Evolutionary conservation across 768 basidiomycete genomes (phyloP), one percentile per base, ranked within the genome.

Genomic region (Phaffia tasmanica): DNA sequence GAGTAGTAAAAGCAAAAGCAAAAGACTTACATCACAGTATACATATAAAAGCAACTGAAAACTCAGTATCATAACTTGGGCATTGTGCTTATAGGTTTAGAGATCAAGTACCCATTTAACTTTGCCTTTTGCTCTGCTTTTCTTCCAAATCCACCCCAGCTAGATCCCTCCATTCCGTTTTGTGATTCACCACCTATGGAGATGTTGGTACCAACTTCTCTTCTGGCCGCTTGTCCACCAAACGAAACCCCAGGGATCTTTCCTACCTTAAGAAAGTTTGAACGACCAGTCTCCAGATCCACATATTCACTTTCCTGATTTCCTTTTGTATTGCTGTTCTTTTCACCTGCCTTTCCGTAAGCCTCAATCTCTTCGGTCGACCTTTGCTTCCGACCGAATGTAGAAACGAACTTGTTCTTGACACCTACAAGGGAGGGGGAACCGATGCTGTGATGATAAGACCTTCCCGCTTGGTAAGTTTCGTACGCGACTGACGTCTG

Each of bases 31-130:
- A 42, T 4, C 11, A 42, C 35, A 42, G 11, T 5, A 11, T 42
- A 5, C 4, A 42, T 42, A 42, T 11, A 42, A 42, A 4, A 42
- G 11, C 35, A 11, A 42, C 35, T 11, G 35, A 5, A 11, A 42
- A 4, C 48, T n/a, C 30, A 19, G 51, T 48, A 16, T 15, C 46
- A 67, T 2, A 54, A 42, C 48, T 62, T 62, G 18, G 60, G 54
- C n/a, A 54, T 54, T 16, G 54, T 49, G 46, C 48, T 61, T 18
- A n/a, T 18, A 19, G 66, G 66, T 49, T 67, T 67, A 6, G 61
- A 62, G 55, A 67, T 67, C 25, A 67, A 29, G 56, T 67, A 67
- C 8, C 66, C 66, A 55, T 67, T 67, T 23, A 67, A 25, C 61
- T 58, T 67, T 25, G 66, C 66, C 61, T 67, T 50, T 11, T 35